Percentiles rank a stretch among this genome's conserved stretches.
phyloP scores from a whole-genome alignment of 805 yeast species.

The Pichia exigua region DNA sequence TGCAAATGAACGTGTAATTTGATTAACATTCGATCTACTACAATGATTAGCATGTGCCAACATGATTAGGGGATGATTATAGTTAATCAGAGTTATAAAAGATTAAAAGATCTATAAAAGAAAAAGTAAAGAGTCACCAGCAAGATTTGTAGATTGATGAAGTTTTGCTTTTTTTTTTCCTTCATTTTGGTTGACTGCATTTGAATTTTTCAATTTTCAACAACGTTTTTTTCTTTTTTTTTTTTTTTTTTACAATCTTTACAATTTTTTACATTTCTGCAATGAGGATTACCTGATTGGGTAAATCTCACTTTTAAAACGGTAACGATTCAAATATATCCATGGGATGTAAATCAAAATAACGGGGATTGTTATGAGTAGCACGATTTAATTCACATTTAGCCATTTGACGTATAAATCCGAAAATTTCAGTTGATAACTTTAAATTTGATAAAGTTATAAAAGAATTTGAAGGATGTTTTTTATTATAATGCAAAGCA shows the following conservation, averaged over 20 bases:
- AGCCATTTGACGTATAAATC: conserved; percentile 26
- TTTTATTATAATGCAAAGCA: conserved; percentile 17
- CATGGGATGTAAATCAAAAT: conserved; percentile 3
- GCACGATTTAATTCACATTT: conserved; percentile 2
- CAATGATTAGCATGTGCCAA: conserved; percentile 4
- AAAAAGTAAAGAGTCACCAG: background rate
- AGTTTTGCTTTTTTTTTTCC: too few relatives aligned
- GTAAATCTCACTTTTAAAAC: background rate
- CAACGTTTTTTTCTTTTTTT: too few relatives aligned
- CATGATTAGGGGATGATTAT: conserved; percentile 1
- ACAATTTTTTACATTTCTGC: background rate
- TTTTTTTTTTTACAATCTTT: too few relatives aligned
- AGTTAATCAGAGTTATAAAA: too few relatives aligned
- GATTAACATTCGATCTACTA: conserved; percentile 6
- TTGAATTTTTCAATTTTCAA: too few relatives aligned
- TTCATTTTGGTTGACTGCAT: too few relatives aligned
- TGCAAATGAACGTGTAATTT: conserved; percentile 18
- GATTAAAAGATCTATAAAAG: background rate
- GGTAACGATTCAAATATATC: conserved; percentile 2
- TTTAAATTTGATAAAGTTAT: conserved; percentile 10
- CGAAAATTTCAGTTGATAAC: conserved; percentile 19
- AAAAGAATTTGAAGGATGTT: conserved; percentile 19
- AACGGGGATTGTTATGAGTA: background rate
- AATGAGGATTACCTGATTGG: background rate
- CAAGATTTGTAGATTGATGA: too few relatives aligned